Percentiles rank a stretch among this genome's conserved stretches.
Evolutionary conservation across 2,329 filamentous ascomycete genomes (phyloP).

Genomic region (Calonectria hongkongensis): DNA sequence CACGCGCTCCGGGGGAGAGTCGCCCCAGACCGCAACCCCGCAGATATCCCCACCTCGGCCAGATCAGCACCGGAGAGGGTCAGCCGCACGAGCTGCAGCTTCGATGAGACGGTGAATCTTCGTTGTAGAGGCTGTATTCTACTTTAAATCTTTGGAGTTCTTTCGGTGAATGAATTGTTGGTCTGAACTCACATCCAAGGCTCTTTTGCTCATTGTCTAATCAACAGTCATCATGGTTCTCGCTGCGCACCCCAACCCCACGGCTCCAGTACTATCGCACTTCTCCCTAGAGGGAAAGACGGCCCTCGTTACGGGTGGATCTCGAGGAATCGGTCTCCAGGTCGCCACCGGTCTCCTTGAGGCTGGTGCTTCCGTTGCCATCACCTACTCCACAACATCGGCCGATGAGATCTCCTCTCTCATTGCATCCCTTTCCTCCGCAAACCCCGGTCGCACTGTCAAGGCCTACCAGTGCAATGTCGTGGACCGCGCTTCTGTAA

Average conservation of each 20-base stretch:
- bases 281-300: slow-evolving; percentile 63
- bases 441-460: slow-evolving; percentile 43
- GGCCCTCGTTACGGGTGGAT: slow-evolving; percentile 71
- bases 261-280: slow-evolving; percentile 49
- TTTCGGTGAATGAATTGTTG: not conserved
- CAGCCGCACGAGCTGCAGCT: slow-evolving; percentile 20
- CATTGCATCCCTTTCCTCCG: slow-evolving; percentile 34
- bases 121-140: not conserved
- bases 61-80: slow-evolving; percentile 29
- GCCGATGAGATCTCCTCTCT: slow-evolving; percentile 39
- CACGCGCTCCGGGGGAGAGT: slow-evolving; percentile 31
- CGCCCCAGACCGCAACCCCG: slow-evolving; percentile 31
- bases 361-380: slow-evolving; percentile 50
- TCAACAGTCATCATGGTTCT: slow-evolving; percentile 45
- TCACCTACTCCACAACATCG: slow-evolving; percentile 47
- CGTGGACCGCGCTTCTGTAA: slow-evolving; percentile 53
- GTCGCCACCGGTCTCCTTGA: slow-evolving; percentile 48
- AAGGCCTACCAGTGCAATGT: slow-evolving; percentile 64
- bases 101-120: not conserved
- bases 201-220: not conserved
- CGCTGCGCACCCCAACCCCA: slow-evolving; percentile 45
- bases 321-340: slow-evolving; percentile 70
- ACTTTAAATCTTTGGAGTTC: slow-evolving; percentile 20
- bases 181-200: not conserved
- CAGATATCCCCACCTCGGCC: not conserved